These are phyloP conservation scores for Penicillium hordei DNA, from an alignment of 2,329 filamentous ascomycete species.

Conservation along the genomic window DNA sequence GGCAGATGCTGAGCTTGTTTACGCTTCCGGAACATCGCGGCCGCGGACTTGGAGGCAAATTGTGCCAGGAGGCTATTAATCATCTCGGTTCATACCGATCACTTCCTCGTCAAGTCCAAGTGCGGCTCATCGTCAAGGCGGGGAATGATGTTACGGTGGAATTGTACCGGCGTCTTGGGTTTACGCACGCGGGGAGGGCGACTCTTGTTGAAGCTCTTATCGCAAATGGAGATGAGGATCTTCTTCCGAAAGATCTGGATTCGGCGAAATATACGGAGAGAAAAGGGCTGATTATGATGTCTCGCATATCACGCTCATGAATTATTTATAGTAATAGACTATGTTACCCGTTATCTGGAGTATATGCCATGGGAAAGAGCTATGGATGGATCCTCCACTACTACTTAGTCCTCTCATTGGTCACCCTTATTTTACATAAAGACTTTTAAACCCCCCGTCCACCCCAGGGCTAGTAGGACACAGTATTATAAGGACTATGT, in stretches of 20 bases:
- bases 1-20: conserved; percentile 34
- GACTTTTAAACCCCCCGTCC: no score
- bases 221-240: conserved; percentile 28
- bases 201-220: conserved; percentile 31
- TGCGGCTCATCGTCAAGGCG: conserved; percentile 30
- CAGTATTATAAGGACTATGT: no score
- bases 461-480: no score
- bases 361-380: background rate
- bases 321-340: background rate
- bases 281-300: conserved; percentile 17
- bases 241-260: conserved; percentile 25
- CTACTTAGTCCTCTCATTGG: no score
- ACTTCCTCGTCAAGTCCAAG: conserved; percentile 10
- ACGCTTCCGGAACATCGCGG: conserved; percentile 34
- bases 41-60: conserved; percentile 27
- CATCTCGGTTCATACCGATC: conserved; percentile 13
- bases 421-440: no score
- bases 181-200: conserved; percentile 24
- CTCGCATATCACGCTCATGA: background rate
- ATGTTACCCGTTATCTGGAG: background rate
- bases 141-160: conserved; percentile 23
- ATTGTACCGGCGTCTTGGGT: conserved; percentile 29
- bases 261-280: conserved; percentile 6
- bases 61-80: conserved; percentile 27
- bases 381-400: no score